Evolutionary conservation across 2,329 filamentous ascomycete genomes (phyloP).

Genomic region (Cladosporium sp.): DNA sequence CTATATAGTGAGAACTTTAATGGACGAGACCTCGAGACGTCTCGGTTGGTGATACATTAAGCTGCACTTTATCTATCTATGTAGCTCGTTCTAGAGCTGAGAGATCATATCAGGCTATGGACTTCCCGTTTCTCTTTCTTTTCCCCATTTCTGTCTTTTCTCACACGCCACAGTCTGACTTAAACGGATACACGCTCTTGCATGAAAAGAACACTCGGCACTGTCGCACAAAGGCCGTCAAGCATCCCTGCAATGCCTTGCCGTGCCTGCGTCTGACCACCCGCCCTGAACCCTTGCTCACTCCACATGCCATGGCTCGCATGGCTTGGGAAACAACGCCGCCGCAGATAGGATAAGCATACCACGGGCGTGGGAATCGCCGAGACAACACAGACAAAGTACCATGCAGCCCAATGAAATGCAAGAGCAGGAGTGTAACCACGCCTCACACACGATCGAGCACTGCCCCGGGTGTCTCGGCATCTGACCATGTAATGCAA

Average conservation of each 20-base stretch:
- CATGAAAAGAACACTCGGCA: neutral
- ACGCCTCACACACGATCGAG: neutral
- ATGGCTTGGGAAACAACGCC: neutral
- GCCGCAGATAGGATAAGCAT: neutral
- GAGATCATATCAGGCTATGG: neutral
- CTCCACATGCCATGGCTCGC: conserved; percentile 7
- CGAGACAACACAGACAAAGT: neutral
- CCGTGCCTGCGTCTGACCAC: conserved; percentile 15
- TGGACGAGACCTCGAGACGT: neutral
- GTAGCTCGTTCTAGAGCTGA: neutral
- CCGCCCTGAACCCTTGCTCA: neutral
- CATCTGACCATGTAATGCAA: conserved; percentile 1
- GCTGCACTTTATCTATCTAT: neutral
- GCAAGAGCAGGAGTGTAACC: neutral
- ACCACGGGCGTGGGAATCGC: neutral
- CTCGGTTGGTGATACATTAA: neutral
- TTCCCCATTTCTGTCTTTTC: neutral
- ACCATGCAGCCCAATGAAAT: neutral
- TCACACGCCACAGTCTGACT: neutral
- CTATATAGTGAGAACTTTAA: neutral
- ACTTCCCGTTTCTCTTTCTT: neutral
- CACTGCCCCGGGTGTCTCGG: conserved; percentile 1
- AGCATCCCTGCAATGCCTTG: conserved; percentile 11
- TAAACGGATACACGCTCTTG: neutral
- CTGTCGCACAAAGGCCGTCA: neutral